Percentiles rank a stretch among this genome's conserved stretches.
These are phyloP conservation scores for Monosporascus sp. DNA, from an alignment of 2,329 filamentous ascomycete genomes.

Conservation along the genomic window DNA sequence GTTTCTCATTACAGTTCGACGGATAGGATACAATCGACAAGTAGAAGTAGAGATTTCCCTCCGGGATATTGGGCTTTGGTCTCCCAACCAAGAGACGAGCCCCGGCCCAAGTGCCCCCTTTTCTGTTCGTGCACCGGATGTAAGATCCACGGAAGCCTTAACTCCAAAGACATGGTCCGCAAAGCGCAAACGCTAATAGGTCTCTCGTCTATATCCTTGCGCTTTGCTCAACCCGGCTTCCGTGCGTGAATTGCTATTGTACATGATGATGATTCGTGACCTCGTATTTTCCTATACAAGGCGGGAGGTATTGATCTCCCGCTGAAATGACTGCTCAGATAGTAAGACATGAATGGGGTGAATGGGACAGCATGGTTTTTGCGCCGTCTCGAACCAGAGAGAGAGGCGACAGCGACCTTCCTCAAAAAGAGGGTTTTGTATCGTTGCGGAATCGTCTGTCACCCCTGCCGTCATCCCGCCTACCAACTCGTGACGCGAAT, in stretches of 20 bases:
- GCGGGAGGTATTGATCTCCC: neutral
- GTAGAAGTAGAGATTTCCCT: neutral
- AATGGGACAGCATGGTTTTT: neutral
- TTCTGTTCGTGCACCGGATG: too few relatives aligned
- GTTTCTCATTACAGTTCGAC: too few relatives aligned
- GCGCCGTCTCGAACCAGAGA: slow-evolving; percentile 1
- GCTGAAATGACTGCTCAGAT: neutral
- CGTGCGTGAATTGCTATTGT: neutral
- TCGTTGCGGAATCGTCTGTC: neutral
- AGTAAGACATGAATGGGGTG: neutral
- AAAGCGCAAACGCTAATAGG: too few relatives aligned
- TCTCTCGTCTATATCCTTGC: slow-evolving; percentile 2
- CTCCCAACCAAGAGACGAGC: too few relatives aligned
- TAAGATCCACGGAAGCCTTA: too few relatives aligned
- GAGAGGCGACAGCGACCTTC: neutral
- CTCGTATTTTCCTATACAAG: neutral
- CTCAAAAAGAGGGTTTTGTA: neutral
- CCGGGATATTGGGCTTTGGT: neutral
- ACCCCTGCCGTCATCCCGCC: neutral
- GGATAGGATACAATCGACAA: neutral
- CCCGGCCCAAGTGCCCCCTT: too few relatives aligned
- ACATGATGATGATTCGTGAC: neutral
- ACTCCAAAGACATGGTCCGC: too few relatives aligned
- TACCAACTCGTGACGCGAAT: neutral
- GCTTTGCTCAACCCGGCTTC: slow-evolving; percentile 1